A percentile compares a stretch with the other conserved stretches of the same genome.
Evolutionary conservation across 108 stramenopile genomes (phyloP).

Genomic region (Fragilaria crotonensis): DNA sequence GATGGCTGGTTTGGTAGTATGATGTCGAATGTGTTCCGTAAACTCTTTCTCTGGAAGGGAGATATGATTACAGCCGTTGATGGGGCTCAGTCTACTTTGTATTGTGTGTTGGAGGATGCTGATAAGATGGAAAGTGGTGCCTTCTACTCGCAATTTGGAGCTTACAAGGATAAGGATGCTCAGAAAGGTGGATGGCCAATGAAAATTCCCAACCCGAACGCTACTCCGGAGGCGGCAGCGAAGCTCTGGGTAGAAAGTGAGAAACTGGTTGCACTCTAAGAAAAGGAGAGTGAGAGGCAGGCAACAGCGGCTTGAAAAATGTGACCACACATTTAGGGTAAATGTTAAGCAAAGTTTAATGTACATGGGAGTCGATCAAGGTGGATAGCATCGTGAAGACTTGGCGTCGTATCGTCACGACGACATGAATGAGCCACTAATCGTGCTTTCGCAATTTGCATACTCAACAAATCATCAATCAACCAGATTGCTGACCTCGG

Average conservation of each 20-base stretch:
- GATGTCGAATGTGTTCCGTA: background rate
- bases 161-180: slow-evolving; percentile 11
- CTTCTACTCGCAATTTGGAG: slow-evolving; percentile 23
- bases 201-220: slow-evolving; percentile 18
- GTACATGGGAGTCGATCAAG: too few relatives aligned
- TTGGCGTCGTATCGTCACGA: too few relatives aligned
- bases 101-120: slow-evolving; percentile 18
- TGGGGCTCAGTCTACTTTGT: slow-evolving; percentile 17
- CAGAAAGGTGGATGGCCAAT: slow-evolving; percentile 19
- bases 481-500: slow-evolving; percentile 8
- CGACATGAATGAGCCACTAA: too few relatives aligned
- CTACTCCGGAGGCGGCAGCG: slow-evolving; percentile 11
- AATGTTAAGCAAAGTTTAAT: too few relatives aligned
- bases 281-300: background rate
- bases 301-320: too few relatives aligned
- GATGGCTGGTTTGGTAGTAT: background rate
- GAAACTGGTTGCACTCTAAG: slow-evolving; percentile 17
- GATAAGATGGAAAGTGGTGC: slow-evolving; percentile 15
- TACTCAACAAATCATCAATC: too few relatives aligned
- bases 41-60: slow-evolving; percentile 10
- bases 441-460: too few relatives aligned
- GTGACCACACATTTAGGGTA: too few relatives aligned
- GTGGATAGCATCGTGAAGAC: too few relatives aligned
- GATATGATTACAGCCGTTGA: slow-evolving; percentile 17
- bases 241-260: slow-evolving; percentile 26